A percentile compares a stretch with the other conserved stretches of the same genome.
These are phyloP conservation scores for Aspergillus sclerotioniger DNA, from an alignment of 495 filamentous ascomycete species.

Conservation along the genomic window DNA sequence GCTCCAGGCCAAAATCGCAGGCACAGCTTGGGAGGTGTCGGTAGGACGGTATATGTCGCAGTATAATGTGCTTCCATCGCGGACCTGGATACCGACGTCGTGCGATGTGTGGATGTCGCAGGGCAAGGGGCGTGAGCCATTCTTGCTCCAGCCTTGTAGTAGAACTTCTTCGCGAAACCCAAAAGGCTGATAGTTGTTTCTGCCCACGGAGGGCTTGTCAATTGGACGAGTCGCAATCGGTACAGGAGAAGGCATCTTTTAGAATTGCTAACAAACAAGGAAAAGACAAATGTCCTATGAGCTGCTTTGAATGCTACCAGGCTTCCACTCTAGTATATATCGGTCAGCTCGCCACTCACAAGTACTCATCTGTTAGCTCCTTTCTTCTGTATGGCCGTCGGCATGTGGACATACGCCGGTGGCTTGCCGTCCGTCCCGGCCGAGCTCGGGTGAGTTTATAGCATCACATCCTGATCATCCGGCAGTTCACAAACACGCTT, in stretches of 20 bases:
- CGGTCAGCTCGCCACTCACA: not conserved
- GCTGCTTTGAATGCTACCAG: not conserved
- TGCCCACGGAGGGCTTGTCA: conserved; percentile 22
- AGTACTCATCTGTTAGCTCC: not conserved
- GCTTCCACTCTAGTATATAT: not conserved
- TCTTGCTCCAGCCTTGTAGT: conserved; percentile 23
- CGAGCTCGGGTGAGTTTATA: conserved; percentile 1
- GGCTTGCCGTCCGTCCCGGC: not conserved
- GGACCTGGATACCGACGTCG: conserved; percentile 31
- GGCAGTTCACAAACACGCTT: not conserved
- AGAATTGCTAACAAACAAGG: not conserved
- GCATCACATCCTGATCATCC: not conserved
- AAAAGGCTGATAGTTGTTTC: conserved; percentile 26
- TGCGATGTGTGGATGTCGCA: conserved; percentile 27
- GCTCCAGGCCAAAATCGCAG: conserved; percentile 37
- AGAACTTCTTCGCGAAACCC: conserved; percentile 29
- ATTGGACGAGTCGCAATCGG: conserved; percentile 29
- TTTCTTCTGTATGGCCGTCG: not conserved
- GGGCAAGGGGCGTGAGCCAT: conserved; percentile 20
- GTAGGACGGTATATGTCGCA: conserved; percentile 37
- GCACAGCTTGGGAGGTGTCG: conserved; percentile 20
- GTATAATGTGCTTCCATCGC: conserved; percentile 34
- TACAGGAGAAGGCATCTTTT: conserved; percentile 25
- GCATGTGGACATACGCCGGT: not conserved
- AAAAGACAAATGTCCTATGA: not conserved